Percentiles rank a stretch among this genome's conserved stretches.
phyloP scores from a whole-genome alignment of 495 filamentous ascomycete genomes.

The Gamarada debralockiae region DNA sequence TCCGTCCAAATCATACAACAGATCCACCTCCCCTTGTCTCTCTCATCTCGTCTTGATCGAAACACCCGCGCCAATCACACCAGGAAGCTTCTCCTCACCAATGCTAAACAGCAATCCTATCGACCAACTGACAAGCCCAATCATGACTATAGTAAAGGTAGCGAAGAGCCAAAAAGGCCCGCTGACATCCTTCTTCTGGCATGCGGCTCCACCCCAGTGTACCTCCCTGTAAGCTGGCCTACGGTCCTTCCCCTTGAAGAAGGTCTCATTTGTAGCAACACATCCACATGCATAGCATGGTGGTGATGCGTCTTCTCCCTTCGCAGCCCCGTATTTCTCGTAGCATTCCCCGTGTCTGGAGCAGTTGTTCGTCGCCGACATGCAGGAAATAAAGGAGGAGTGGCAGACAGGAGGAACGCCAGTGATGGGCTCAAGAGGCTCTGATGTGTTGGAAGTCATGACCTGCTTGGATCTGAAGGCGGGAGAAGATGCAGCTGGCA shows the following conservation, averaged over 20 bases:
- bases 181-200: constrained; percentile 89
- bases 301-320: constrained; percentile 24
- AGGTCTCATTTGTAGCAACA: constrained; percentile 43
- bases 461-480: constrained; percentile 3
- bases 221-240: constrained; percentile 14
- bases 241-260: constrained; percentile 21
- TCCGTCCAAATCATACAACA: constrained; percentile 18
- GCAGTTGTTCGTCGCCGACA: constrained; percentile 62
- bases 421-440: constrained; percentile 8
- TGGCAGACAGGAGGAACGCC: constrained; percentile 50
- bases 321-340: constrained; percentile 47
- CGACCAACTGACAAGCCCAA: constrained; percentile 56
- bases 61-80: constrained; percentile 85
- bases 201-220: constrained; percentile 78
- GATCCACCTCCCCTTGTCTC: background rate
- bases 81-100: constrained; percentile 74
- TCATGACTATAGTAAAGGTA: constrained; percentile 60
- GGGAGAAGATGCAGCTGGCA: background rate
- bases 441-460: background rate
- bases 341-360: constrained; percentile 71
- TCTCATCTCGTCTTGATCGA: constrained; percentile 44
- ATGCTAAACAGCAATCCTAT: constrained; percentile 75
- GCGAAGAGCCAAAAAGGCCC: constrained; percentile 81
- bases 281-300: constrained; percentile 79
- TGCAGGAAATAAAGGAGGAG: constrained; percentile 54